These are phyloP conservation scores for Pseudocercospora fijiensis DNA, from an alignment of 2,329 filamentous ascomycete species.

Conservation along the genomic window DNA sequence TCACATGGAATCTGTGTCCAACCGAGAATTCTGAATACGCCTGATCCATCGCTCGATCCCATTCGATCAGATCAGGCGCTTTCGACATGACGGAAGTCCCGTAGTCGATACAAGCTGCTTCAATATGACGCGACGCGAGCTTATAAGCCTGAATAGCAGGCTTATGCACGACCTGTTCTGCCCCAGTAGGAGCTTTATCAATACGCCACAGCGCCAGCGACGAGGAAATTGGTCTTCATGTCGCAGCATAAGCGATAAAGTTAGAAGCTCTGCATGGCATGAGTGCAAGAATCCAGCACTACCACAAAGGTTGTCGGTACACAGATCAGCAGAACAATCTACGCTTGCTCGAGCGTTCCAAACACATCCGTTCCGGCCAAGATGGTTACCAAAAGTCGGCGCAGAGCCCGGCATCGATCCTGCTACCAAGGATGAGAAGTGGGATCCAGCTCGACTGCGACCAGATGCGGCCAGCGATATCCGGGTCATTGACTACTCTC, in stretches of 20 bases:
- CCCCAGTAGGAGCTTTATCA: not conserved
- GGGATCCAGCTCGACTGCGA: conserved; percentile 14
- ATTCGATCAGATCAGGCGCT: not conserved
- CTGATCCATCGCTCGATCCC: not conserved
- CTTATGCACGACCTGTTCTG: not conserved
- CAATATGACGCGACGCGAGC: not conserved
- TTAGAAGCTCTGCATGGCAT: not conserved
- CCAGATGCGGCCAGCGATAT: conserved; percentile 61
- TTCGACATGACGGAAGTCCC: not conserved
- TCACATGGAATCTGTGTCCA: not conserved
- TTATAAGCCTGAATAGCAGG: not conserved
- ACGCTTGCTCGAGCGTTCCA: not conserved
- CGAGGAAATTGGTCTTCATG: not conserved
- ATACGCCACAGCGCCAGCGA: not conserved
- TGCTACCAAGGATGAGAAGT: conserved; percentile 14
- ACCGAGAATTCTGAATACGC: not conserved
- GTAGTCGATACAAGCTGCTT: not conserved
- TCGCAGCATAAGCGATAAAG: not conserved
- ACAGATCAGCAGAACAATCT: not conserved
- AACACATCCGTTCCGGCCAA: conserved; percentile 1
- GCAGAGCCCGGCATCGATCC: conserved; percentile 32
- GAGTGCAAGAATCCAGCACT: not conserved
- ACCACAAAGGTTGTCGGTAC: not conserved
- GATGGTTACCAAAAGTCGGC: conserved; percentile 23
- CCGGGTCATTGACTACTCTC: conserved; percentile 80